A percentile compares a stretch with the other conserved stretches of the same genome.
Conservation (phyloP, 345 rosid species). For the Syzygium oleosum region DNA sequence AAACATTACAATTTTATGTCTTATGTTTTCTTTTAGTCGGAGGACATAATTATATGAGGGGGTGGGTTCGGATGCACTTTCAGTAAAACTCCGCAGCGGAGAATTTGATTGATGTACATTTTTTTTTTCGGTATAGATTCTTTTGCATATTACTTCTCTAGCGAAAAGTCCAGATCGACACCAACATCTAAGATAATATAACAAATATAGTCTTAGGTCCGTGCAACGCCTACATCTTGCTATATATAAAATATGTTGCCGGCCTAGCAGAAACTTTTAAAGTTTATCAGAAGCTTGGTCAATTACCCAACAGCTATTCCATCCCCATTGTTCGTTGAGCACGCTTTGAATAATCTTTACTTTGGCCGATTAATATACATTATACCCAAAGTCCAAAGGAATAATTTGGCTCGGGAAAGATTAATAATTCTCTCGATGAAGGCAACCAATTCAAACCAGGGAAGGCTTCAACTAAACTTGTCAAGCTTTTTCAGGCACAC, state of each 20-base stretch:
- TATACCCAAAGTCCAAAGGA: background rate
- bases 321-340: no score
- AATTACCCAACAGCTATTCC: no score
- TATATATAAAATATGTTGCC: no score
- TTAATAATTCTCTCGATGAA: background rate
- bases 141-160: no score
- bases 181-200: no score
- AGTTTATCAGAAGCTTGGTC: no score
- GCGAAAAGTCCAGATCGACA: background rate
- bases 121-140: background rate
- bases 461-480: background rate
- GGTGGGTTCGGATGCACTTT: rapidly evolving
- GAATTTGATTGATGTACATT: background rate
- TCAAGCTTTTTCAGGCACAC: no score
- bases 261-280: no score
- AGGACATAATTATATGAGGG: background rate
- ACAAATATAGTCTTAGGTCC: background rate
- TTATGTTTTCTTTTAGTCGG: background rate
- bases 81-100: background rate
- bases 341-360: no score
- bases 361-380: no score
- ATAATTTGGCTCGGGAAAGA: background rate
- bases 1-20: background rate
- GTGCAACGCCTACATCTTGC: background rate
- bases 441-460: background rate